Base-by-base conservation (phyloP, 2,329 filamentous ascomycete species). In the Ceratocystis huliohia region DNA sequence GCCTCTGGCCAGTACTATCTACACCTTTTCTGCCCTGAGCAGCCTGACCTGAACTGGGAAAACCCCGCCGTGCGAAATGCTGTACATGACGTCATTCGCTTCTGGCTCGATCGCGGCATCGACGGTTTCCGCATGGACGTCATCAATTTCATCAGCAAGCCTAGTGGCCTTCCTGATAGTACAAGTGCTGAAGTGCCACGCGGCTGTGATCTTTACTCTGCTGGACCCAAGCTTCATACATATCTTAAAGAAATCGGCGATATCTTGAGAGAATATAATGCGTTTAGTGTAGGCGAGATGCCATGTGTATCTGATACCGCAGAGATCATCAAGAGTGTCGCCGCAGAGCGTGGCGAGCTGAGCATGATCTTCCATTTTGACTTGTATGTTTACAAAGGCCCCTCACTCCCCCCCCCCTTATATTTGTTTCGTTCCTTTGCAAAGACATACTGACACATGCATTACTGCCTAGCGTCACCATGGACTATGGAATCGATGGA, bases 11-110 rank as follows among this genome's bases (percentile, higher is more conserved):
- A 82, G 69, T 82, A 81, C 71, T 83, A 89, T 72, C 82, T 91
- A 1, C 83, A 84, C 69, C 80, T 91, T 37, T 92, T 89, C 74
- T 82, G 83, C 53, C 81, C 80, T 3, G 83, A 87, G 70, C 88
- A 91, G 72, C 88, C 88, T 0, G 88, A 91, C 70, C 80, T 92
- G 50, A 91, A 91, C 75, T 91, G 88, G 88, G 86, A 90, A 72
- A 86, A 87, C 70, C 79, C 80, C 0, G 80, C 80, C 0, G 84
- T 88, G 2, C 81, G 87, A 44, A 75, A 81, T 66, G 86, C 85
- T 1, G 84, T 89, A 1, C 86, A 89, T 73, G 78, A 85, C 50
- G 80, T 85, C 25, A 86, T 89, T 79, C 80, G 81, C 25, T 91
- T 91, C 75, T 91, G 88, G 88, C 80, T 91, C 1, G 79, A 88